Evolutionary conservation across 495 filamentous ascomycete species (phyloP), one percentile per base, ranked within the genome.

Genomic region (Barbatosphaeria neglecta): DNA sequence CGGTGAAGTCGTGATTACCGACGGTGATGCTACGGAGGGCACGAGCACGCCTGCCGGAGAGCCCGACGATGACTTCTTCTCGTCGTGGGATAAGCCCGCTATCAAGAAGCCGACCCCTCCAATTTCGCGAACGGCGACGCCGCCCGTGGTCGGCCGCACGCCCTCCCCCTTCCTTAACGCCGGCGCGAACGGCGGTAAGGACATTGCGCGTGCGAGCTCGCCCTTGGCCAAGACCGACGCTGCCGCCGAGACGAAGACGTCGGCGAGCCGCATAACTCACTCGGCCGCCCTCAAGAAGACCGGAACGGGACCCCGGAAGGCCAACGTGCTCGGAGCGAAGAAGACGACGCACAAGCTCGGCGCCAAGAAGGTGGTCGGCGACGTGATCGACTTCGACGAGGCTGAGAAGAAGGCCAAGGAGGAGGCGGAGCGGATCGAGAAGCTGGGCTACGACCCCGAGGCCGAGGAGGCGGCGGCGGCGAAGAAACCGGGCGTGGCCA

Each of bases 51-150:
- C 86, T 33, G 74, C 82, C 38, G 81, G 75, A 44, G 90, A 97
- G 49, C 66, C 72, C 20, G 87, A 84, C 8, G 88, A 93, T 51
- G 90, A 97, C 63, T 98, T 97, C 75, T 98, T 97, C 72, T 94
- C 90, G 8, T 94, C 88, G 0, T 98, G 90, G 90, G 93, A 97
- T 62, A 95, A 95, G 66, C 92, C 92, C 3, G 77, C 88, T 4
- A 95, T 98, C 69, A 98, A 97, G 71, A 84, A 90, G 47, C 93
- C 90, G 8, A 95, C 86, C 54, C 92, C 94, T 49, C 92, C 92
- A 22, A 80, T 90, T 24, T 95, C 90, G 25, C 84, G 92, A 59
- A 92, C 87, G 28, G 82, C 82, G 27, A 97, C 92, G 4, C 87
- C 87, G 16, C 88, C 90, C 4, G 78, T 88, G 18, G 75, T 86